Percentiles rank a stretch among this genome's conserved stretches.
Evolutionary conservation across 257 asterid species (phyloP).

Genomic region (Voacanga thouarsii): DNA sequence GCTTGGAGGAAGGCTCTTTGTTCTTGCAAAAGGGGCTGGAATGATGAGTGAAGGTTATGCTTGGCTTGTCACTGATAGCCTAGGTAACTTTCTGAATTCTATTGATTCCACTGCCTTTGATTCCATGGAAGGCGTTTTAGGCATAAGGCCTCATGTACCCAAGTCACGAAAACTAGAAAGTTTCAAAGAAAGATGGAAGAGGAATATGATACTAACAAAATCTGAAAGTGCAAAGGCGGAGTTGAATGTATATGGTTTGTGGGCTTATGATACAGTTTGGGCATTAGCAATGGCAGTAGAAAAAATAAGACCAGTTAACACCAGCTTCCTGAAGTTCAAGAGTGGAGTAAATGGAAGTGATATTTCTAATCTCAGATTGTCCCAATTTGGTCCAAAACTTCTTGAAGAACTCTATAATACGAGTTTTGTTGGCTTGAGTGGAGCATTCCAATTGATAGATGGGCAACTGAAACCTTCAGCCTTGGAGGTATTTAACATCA

Average conservation of each 20-base stretch:
- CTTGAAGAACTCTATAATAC: slow-evolving; percentile 26
- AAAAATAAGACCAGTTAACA: slow-evolving; percentile 23
- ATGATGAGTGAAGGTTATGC: slow-evolving; percentile 50
- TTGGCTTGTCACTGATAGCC: slow-evolving; percentile 50
- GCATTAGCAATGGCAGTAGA: slow-evolving; percentile 57
- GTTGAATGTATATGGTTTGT: slow-evolving; percentile 48
- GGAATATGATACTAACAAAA: slow-evolving; percentile 24
- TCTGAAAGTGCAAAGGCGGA: slow-evolving; percentile 17
- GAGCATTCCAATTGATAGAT: slow-evolving; percentile 35
- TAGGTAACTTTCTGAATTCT: slow-evolving; percentile 34
- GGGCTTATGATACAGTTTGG: slow-evolving; percentile 58
- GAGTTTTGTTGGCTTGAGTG: slow-evolving; percentile 44
- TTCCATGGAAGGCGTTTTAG: slow-evolving; percentile 53
- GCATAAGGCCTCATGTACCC: slow-evolving; percentile 44
- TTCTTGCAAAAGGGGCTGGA: slow-evolving; percentile 32
- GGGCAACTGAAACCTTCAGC: slow-evolving; percentile 38
- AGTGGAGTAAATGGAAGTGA: slow-evolving; percentile 18
- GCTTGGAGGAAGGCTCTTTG: slow-evolving; percentile 35
- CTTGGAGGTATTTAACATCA: slow-evolving; percentile 48
- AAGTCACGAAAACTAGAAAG: slow-evolving; percentile 25
- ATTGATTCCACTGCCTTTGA: slow-evolving; percentile 28
- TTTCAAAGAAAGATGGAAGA: slow-evolving; percentile 33
- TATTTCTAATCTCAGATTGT: slow-evolving; percentile 21
- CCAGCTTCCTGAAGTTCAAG: slow-evolving; percentile 4
- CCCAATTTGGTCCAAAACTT: slow-evolving; percentile 48